phyloP scores from a whole-genome alignment of 1,139 yeast species.

The Diutina neorugosa region DNA sequence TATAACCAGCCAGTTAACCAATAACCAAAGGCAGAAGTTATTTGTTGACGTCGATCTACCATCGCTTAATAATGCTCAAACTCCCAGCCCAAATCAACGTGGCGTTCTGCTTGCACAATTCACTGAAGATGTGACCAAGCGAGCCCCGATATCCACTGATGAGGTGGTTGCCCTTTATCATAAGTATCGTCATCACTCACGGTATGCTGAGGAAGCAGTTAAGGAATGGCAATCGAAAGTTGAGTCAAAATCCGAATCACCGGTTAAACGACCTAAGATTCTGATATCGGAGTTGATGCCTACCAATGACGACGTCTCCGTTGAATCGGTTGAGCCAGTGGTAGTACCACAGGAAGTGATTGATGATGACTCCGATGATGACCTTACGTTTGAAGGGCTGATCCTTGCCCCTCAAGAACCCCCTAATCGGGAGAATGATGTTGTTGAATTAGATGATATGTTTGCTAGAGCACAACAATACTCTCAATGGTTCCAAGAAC shows the following conservation, averaged over 20 bases:
- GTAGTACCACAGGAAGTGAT: background rate
- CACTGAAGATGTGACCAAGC: background rate
- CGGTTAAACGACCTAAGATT: background rate
- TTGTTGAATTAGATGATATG: background rate
- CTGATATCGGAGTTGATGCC: background rate
- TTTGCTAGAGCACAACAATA: background rate
- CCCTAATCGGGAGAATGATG: background rate
- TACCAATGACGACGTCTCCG: background rate
- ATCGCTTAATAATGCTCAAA: background rate
- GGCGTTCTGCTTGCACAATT: background rate
- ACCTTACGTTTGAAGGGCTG: background rate
- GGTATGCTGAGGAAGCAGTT: background rate
- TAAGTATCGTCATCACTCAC: background rate
- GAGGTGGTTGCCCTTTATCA: background rate
- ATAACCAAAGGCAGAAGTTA: background rate
- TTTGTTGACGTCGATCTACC: background rate
- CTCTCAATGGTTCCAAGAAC: background rate
- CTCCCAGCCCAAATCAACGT: background rate
- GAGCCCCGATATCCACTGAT: background rate
- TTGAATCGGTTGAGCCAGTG: background rate
- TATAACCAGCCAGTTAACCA: background rate
- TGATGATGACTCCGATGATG: conserved; percentile 1
- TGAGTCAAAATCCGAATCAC: background rate
- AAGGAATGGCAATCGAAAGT: background rate
- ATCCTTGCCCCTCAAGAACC: background rate